Evolutionary conservation across 2,329 filamentous ascomycete species (phyloP), one percentile per base, ranked within the genome.

Genomic region (Cladophialophora psammophila): DNA sequence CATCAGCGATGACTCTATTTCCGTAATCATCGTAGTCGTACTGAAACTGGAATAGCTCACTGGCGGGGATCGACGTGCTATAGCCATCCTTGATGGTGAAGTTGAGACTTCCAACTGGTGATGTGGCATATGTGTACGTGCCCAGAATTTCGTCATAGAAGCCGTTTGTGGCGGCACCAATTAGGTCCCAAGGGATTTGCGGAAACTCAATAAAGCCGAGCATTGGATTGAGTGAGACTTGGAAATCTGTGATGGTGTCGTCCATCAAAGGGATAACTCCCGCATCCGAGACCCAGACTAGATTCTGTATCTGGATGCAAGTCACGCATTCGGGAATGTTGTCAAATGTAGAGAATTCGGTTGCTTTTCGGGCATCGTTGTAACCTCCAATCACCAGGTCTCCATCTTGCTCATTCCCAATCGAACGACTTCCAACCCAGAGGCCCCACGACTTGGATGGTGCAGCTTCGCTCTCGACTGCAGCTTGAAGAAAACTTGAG

Each of bases 331-430:
- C 34, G 20, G 36, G 26, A 13, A 15, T 15, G 34, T 36, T 60
- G 12, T 32, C 34, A 42, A 65, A 64, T 7, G 48, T 50, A 5
- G n/a, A 40, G 53, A 65, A 64, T n/a, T 69, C 61, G 42, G 48
- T 58, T 8, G 53, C 59, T n/a, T 64, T 62, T 9, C 68, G 65
- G 18, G 62, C 42, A 12, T 38, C 42, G 52, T 69, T 65, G 57
- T 66, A 69, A 34, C 67, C 69, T 12, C 69, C 69, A 26, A 71
- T 35, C 35, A 69, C 40, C 3, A 71, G 60, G 5, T 60, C 48
- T 35, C 65, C 65, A n/a, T 63, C 55, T 26, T 42, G 45, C 5
- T 52, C 32, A 6, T 66, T 38, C 7, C 57, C 35, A n/a, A 63
- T 58, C 13, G 53, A 52, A 4, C 58, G 68, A 15, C 54, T 64